Percentiles rank a stretch among this genome's conserved stretches.
phyloP scores from a whole-genome alignment of 1,284 basidiomycete genomes.

The Irpex sp. region DNA sequence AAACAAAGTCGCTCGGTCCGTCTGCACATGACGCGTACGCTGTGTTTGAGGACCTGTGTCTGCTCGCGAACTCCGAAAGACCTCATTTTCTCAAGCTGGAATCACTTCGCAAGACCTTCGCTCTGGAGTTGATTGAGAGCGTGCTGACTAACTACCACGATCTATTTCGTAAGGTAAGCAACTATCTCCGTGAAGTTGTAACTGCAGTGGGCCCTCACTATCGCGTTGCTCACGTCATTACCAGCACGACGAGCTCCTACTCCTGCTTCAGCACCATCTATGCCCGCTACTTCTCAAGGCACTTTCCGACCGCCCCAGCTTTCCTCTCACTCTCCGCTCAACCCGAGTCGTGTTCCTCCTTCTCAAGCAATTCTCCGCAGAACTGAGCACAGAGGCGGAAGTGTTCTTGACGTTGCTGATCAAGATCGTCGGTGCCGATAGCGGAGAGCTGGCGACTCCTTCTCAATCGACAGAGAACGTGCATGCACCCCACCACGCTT shows the following conservation, averaged over 20 bases:
- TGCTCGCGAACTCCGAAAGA: slow-evolving; percentile 81
- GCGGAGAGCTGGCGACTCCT: slow-evolving; percentile 31
- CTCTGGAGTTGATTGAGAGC: slow-evolving; percentile 94
- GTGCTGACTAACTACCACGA: slow-evolving; percentile 93
- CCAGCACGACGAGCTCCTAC: slow-evolving; percentile 80
- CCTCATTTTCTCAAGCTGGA: slow-evolving; percentile 83
- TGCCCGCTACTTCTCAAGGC: slow-evolving; percentile 88
- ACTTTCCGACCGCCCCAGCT: slow-evolving; percentile 79
- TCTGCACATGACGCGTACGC: slow-evolving; percentile 85
- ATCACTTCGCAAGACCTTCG: slow-evolving; percentile 90
- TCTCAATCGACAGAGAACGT: slow-evolving; percentile 22
- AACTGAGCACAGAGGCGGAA: slow-evolving; percentile 79
- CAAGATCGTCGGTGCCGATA: slow-evolving; percentile 72
- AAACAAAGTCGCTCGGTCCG: slow-evolving; percentile 62
- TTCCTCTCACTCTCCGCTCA: slow-evolving; percentile 87
- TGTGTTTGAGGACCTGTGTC: slow-evolving; percentile 87
- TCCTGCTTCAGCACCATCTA: slow-evolving; percentile 84
- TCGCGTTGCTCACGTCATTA: neutral
- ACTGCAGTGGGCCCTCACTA: neutral
- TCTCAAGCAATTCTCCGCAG: slow-evolving; percentile 85
- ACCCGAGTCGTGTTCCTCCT: slow-evolving; percentile 92
- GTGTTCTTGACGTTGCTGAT: slow-evolving; percentile 84
- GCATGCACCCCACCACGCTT: slow-evolving; percentile 28
- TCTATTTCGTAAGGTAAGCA: slow-evolving; percentile 74
- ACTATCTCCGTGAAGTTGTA: neutral